Evolutionary conservation across 768 basidiomycete species (phyloP), one percentile per base, ranked within the genome.

Genomic region (Phanerochaete sordida): DNA sequence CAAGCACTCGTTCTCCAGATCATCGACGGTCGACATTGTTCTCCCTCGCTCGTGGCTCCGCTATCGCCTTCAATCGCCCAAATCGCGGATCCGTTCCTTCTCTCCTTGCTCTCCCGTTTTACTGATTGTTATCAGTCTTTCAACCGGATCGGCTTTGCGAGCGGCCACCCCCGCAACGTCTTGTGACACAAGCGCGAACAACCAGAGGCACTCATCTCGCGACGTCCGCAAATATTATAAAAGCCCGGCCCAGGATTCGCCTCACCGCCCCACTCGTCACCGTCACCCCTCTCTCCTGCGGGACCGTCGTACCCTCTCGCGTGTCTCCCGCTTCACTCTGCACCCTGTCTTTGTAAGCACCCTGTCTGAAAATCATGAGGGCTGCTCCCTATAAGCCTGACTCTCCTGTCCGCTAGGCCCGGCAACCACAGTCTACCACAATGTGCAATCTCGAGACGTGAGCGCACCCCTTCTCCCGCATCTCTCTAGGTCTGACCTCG

Each of bases 401-500:
- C 24, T 4, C 47, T 48, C 24, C 47, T 24, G 47, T 61, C 56
- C 64, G 62, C 56, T 51, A 57, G 56, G 53, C 64, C 43, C 56
- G 54, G 45, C 60, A 52, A 51, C 53, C 35, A 59, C 35, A 54
- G 19, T 11, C 9, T 26, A 13, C 39, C 59, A 59, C 53, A 59
- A 77, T 77, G 75, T 76, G 75, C 68, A 71, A 75, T 60, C 74
- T 74, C 64, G 71, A 74, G 52, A 76, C 76, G 75, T 76, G 62
- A 51, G 74, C 5, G 19, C 8, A 43, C 19, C 67, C 44, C 15
- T 64, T 57, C 69, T 49, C 55, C 52, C 58, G 58, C 63, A 44
- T 21, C 37, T 19, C 23, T 13, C 8, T 13, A n/a, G 33, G 47
- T 44, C 67, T 72, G 53, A 39, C 48, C 33, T 33, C 43, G 31